A percentile compares a stretch with the other conserved stretches of the same genome.
Conservation (phyloP, 1,284 basidiomycete genomes). For the Flammula alnicola region DNA sequence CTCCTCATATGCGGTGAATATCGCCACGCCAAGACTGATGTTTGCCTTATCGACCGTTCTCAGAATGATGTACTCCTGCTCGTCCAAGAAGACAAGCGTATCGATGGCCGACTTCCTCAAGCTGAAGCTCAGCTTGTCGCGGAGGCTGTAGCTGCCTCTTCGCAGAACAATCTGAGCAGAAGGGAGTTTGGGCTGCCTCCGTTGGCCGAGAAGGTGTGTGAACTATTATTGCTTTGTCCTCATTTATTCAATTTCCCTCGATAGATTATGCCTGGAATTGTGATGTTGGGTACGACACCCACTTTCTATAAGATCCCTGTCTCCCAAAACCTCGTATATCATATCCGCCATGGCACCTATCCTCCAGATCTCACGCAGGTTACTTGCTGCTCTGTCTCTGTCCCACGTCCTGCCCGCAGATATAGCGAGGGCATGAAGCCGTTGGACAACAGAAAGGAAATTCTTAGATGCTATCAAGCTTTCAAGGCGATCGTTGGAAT, state of each 20-base stretch:
- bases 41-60: conserved; percentile 35
- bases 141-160: conserved; percentile 41
- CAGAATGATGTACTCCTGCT: conserved; percentile 35
- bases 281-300: conserved; percentile 34
- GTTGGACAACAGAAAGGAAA: conserved; percentile 36
- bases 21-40: conserved; percentile 32
- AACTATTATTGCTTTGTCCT: conserved; percentile 2
- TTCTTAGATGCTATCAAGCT: conserved; percentile 38
- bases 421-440: conserved; percentile 40
- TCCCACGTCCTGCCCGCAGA: conserved; percentile 28
- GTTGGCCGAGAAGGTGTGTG: conserved; percentile 25
- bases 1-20: conserved; percentile 21
- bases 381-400: conserved; percentile 23
- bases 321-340: conserved; percentile 18
- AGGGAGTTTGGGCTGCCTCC: conserved; percentile 22
- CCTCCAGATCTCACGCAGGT: conserved; percentile 29
- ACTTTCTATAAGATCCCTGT: conserved; percentile 36
- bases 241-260: conserved; percentile 1
- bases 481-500: conserved; percentile 31
- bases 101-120: conserved; percentile 18
- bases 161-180: conserved; percentile 31
- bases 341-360: conserved; percentile 29
- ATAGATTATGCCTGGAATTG: conserved; percentile 37
- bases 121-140: conserved; percentile 39
- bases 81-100: conserved; percentile 37